Percentiles rank a stretch among this genome's conserved stretches.
phyloP scores from a whole-genome alignment of 2,329 filamentous ascomycete species.

The Colletotrichum graminicola region DNA sequence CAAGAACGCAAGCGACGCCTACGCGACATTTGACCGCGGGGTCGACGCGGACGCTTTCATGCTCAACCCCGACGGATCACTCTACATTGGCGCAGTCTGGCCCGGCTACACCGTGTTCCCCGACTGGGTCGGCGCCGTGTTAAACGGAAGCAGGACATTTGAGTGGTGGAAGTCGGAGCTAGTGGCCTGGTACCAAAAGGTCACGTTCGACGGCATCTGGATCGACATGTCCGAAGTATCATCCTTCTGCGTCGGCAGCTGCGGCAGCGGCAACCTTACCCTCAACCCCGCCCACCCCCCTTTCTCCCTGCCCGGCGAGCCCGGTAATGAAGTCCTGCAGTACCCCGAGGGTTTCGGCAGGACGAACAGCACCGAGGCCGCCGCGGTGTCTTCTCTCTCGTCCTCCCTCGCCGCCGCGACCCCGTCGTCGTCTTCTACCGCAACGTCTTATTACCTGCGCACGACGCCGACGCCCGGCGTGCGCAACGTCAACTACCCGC shows the following conservation, averaged over 20 bases:
- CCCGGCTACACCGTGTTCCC: slow-evolving; percentile 79
- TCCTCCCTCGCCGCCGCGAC: slow-evolving; percentile 52
- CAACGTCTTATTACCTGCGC: slow-evolving; percentile 50
- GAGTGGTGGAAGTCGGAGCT: slow-evolving; percentile 78
- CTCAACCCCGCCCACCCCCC: slow-evolving; percentile 76
- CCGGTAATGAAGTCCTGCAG: slow-evolving; percentile 52
- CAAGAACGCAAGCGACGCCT: slow-evolving; percentile 68
- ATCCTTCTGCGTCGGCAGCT: slow-evolving; percentile 78
- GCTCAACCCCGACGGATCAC: slow-evolving; percentile 69
- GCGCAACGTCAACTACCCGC: slow-evolving; percentile 78
- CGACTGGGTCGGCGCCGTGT: slow-evolving; percentile 74
- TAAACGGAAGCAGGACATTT: slow-evolving; percentile 73
- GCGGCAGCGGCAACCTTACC: slow-evolving; percentile 71
- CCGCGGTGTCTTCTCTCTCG: slow-evolving; percentile 66
- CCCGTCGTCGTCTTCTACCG: slow-evolving; percentile 45
- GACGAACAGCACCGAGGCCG: slow-evolving; percentile 68
- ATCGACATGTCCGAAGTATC: slow-evolving; percentile 71
- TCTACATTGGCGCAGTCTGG: slow-evolving; percentile 77
- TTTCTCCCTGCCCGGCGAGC: slow-evolving; percentile 70
- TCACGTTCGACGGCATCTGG: slow-evolving; percentile 67
- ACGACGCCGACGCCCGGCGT: slow-evolving; percentile 72
- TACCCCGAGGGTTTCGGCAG: slow-evolving; percentile 75
- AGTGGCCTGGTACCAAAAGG: slow-evolving; percentile 64
- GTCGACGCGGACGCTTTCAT: slow-evolving; percentile 65
- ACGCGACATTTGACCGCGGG: slow-evolving; percentile 72